Conservation (phyloP, 768 basidiomycete species). For the Sporobolomyces pararoseus region DNA sequence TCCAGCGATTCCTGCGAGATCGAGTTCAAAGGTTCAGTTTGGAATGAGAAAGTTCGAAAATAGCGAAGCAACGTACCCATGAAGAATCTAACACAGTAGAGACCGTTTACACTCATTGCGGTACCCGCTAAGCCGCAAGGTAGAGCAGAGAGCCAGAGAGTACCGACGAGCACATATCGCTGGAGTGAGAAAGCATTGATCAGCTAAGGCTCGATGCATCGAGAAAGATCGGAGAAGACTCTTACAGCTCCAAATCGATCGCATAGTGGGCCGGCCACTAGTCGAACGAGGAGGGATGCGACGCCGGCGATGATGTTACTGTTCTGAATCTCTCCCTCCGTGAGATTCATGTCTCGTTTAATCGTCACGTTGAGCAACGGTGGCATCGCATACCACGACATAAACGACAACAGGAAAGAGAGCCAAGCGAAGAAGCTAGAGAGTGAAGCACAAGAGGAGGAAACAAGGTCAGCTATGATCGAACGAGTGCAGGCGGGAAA, state of each 20-base stretch:
- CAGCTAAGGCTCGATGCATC: background rate
- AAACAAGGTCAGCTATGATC: no score
- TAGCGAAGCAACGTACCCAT: conserved; percentile 56
- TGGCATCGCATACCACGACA: conserved; percentile 61
- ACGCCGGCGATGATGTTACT: conserved; percentile 48
- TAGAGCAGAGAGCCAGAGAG: conserved; percentile 59
- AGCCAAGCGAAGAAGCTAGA: conserved; percentile 35
- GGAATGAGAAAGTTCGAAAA: no score
- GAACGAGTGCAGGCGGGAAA: no score
- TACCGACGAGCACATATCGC: conserved; percentile 55
- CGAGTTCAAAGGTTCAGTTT: no score
- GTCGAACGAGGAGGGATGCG: conserved; percentile 52
- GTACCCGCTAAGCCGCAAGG: conserved; percentile 61
- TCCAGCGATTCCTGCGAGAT: conserved; percentile 53
- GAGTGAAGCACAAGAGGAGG: background rate
- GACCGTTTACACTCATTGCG: conserved; percentile 50
- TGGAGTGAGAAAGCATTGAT: background rate
- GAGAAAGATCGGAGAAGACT: background rate
- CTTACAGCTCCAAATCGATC: conserved; percentile 51
- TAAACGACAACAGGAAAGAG: conserved; percentile 31
- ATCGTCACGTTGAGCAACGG: conserved; percentile 60
- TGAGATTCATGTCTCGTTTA: conserved; percentile 44
- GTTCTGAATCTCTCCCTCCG: conserved; percentile 20
- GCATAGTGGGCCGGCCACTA: conserved; percentile 58
- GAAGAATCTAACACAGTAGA: conserved; percentile 58